Percentiles rank a stretch among this genome's conserved stretches.
phyloP scores from a whole-genome alignment of 805 yeast species.

The Wickerhamiella slavikovae region DNA sequence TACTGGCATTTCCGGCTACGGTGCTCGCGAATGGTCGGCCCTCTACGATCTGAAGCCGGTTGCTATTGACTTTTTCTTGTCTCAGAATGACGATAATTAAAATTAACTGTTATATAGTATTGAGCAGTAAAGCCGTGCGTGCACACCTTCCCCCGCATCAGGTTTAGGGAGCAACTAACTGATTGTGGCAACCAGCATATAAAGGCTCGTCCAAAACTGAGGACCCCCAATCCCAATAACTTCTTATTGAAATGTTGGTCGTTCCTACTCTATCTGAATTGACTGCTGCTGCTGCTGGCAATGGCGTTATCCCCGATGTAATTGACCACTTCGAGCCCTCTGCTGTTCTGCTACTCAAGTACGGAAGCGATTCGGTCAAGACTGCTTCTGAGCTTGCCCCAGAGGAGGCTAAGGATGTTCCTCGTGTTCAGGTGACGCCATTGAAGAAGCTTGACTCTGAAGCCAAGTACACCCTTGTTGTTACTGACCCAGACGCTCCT shows the following conservation, averaged over 20 bases:
- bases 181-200: too few relatives aligned
- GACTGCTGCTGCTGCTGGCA: too few relatives aligned
- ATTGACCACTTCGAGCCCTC: slow-evolving; percentile 14
- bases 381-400: slow-evolving; percentile 57
- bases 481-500: slow-evolving; percentile 94
- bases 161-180: too few relatives aligned
- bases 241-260: slow-evolving; percentile 10
- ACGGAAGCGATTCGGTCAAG: slow-evolving; percentile 44
- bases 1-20: slow-evolving; percentile 57
- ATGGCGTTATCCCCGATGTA: slow-evolving; percentile 26
- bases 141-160: too few relatives aligned
- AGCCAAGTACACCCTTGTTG: slow-evolving; percentile 42
- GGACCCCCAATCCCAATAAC: too few relatives aligned
- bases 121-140: too few relatives aligned
- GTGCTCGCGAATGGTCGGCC: slow-evolving; percentile 54
- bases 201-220: too few relatives aligned
- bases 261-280: slow-evolving; percentile 16
- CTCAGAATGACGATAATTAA: slow-evolving; percentile 29
- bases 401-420: slow-evolving; percentile 45
- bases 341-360: slow-evolving; percentile 37
- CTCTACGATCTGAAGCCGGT: slow-evolving; percentile 33
- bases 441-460: slow-evolving; percentile 26
- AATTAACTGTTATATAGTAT: too few relatives aligned
- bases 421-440: slow-evolving; percentile 45
- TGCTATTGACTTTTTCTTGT: slow-evolving; percentile 67